Percentiles rank a stretch among this genome's conserved stretches.
Conservation (phyloP, 23 red algal genomes). For the Gracilaria vermiculophylla region DNA sequence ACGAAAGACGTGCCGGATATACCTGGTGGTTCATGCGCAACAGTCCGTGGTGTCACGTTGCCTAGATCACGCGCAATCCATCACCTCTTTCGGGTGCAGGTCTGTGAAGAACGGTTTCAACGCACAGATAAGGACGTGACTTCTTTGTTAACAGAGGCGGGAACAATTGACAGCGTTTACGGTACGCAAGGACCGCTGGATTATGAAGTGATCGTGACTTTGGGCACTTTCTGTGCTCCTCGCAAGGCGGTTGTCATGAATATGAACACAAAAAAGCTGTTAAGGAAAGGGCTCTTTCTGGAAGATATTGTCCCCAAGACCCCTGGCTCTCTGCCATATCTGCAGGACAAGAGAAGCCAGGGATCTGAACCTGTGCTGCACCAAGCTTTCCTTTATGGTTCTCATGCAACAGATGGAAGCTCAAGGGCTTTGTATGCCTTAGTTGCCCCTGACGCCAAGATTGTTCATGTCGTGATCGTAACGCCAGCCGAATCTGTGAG, state of each 20-base stretch:
- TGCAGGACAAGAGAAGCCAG: slow-evolving; percentile 10
- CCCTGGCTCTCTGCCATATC: slow-evolving; percentile 37
- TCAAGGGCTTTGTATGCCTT: slow-evolving; percentile 53
- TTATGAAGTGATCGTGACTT: slow-evolving; percentile 45
- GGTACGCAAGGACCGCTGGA: slow-evolving; percentile 50
- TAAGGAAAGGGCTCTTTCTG: slow-evolving; percentile 35
- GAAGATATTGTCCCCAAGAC: slow-evolving; percentile 49
- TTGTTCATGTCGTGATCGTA: slow-evolving; percentile 61
- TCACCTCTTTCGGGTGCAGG: slow-evolving; percentile 53
- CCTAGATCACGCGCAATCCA: slow-evolving; percentile 40
- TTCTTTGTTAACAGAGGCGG: slow-evolving; percentile 42
- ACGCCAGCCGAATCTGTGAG: slow-evolving; percentile 7
- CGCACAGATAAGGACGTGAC: slow-evolving; percentile 56
- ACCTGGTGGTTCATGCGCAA: slow-evolving; percentile 21
- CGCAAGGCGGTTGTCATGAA: not conserved
- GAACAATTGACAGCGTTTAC: slow-evolving; percentile 47
- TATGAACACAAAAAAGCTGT: slow-evolving; percentile 6
- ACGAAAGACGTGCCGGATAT: slow-evolving; percentile 17
- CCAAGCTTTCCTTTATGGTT: slow-evolving; percentile 71
- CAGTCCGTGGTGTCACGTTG: slow-evolving; percentile 27
- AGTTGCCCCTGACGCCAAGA: slow-evolving; percentile 53
- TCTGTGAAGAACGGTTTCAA: slow-evolving; percentile 62
- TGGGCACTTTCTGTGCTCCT: slow-evolving; percentile 51
- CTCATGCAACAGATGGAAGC: slow-evolving; percentile 60
- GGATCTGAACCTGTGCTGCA: slow-evolving; percentile 15